Conservation (phyloP, 2,329 filamentous ascomycete genomes). For the Lasiodiplodia gonubiensis region DNA sequence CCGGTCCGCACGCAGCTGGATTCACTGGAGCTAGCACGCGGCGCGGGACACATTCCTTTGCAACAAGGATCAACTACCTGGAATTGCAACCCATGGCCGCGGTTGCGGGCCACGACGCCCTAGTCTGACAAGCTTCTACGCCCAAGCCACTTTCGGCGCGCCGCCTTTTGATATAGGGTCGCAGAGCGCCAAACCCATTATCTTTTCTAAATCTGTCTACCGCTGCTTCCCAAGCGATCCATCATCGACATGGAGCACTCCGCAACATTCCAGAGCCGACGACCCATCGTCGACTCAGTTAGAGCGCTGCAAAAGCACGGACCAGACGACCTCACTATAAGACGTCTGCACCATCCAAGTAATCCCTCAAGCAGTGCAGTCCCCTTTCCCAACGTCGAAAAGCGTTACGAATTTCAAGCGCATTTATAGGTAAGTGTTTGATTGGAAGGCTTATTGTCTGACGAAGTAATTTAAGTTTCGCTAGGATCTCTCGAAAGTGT, state of each 20-base stretch:
- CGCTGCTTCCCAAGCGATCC: slow-evolving; percentile 40
- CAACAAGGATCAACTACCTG: slow-evolving; percentile 47
- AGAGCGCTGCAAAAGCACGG: slow-evolving; percentile 25
- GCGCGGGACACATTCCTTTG: slow-evolving; percentile 36
- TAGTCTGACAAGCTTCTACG: slow-evolving; percentile 43
- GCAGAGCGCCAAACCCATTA: slow-evolving; percentile 31
- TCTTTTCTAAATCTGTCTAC: slow-evolving; percentile 44
- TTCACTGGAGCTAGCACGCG: slow-evolving; percentile 27
- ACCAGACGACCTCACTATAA: slow-evolving; percentile 5
- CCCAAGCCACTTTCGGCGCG: slow-evolving; percentile 37
- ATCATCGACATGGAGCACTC: slow-evolving; percentile 26
- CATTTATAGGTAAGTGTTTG: too few relatives aligned
- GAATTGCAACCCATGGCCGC: slow-evolving; percentile 50
- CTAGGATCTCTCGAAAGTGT: too few relatives aligned
- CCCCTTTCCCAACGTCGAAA: too few relatives aligned
- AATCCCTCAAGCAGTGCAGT: too few relatives aligned
- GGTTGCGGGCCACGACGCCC: slow-evolving; percentile 51
- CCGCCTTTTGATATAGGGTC: slow-evolving; percentile 26
- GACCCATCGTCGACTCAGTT: slow-evolving; percentile 31
- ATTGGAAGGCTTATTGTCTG: too few relatives aligned
- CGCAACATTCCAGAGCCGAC: too few relatives aligned
- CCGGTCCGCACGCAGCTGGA: not conserved
- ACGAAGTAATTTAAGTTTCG: too few relatives aligned
- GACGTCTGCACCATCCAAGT: too few relatives aligned
- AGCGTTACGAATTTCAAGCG: too few relatives aligned